Evolutionary conservation across 192 early-diverging fungal species (phyloP), one percentile per base, ranked within the genome.

Genomic region (Rhizophagus prolifer): DNA sequence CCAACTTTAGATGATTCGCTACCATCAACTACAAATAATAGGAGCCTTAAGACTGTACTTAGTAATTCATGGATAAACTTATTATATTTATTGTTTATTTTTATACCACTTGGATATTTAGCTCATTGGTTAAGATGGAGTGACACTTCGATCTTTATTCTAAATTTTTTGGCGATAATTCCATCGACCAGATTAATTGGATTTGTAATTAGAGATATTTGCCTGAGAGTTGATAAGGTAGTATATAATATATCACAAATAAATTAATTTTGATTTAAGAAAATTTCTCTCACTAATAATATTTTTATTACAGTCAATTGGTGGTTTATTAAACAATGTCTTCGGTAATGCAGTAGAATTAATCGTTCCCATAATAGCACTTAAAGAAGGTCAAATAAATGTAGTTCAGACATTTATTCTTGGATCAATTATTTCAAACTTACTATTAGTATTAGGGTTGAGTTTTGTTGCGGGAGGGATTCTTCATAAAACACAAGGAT

Each of bases 161-260:
- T 96, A 59, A 98, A 97, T 87, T 96, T 98, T 59, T 86, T 94
- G 28, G 96, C 94, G 3, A 93, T 97, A 46, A 81, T 98, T n/a
- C 94, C 95, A 34, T 82, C 97, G 47, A 95, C 97, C 31, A 95
- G 96, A 74, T 34, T 82, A 23, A 70, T 82, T 26, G 83, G 72
- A 44, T 82, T 76, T 50, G 72, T 75, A 10, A 82, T 82, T 54
- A 82, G 82, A 26, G 79, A 82, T 54, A 58, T 82, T 36, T 25
- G 87, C 0, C 77, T 86, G 82, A 78, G 85, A 34, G 72, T 85
- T 54, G 87, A 87, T 77, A 86, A 90, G 47, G 83, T 80, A n/a
- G n/a, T n/a, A n/a, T n/a, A n/a, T n/a, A n/a, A 44, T 44, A 12
- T 13, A 10, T 12, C 10, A 44, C 10, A 44, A 44, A 12, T 44